These are phyloP conservation scores for Candolleomyces aberdarensis DNA, from an alignment of 768 basidiomycete genomes.

Conservation along the genomic window DNA sequence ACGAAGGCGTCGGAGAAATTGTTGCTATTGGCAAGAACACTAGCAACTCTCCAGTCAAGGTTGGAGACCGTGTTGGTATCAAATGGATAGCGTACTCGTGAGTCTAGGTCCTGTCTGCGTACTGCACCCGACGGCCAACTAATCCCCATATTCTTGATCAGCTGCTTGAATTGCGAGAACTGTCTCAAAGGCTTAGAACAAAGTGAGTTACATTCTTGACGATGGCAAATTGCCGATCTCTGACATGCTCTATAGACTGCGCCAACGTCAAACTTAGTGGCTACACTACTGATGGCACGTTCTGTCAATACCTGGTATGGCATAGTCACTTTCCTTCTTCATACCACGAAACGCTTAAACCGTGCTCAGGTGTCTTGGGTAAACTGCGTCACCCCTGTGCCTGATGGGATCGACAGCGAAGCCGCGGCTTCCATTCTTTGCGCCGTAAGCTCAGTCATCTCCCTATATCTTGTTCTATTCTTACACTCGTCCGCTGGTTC, in stretches of 20 bases:
- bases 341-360: background rate
- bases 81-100: constrained; percentile 73
- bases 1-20: constrained; percentile 80
- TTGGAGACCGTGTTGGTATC: constrained; percentile 81
- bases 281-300: constrained; percentile 76
- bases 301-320: constrained; percentile 57
- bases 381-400: constrained; percentile 76
- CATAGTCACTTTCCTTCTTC: constrained; percentile 11
- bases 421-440: constrained; percentile 76
- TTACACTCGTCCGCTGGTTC: background rate
- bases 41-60: constrained; percentile 52
- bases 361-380: constrained; percentile 51
- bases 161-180: constrained; percentile 70
- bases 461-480: background rate
- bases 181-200: constrained; percentile 79
- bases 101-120: constrained; percentile 7
- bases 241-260: constrained; percentile 45
- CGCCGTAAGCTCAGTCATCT: constrained; percentile 45
- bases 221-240: background rate
- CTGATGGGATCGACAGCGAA: constrained; percentile 59
- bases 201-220: constrained; percentile 37
- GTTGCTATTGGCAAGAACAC: constrained; percentile 78
- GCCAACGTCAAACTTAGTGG: constrained; percentile 58
- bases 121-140: background rate
- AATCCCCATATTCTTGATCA: constrained; percentile 2